phyloP scores from a whole-genome alignment of 2,329 filamentous ascomycete genomes.

The Fusarium mundagurra region DNA sequence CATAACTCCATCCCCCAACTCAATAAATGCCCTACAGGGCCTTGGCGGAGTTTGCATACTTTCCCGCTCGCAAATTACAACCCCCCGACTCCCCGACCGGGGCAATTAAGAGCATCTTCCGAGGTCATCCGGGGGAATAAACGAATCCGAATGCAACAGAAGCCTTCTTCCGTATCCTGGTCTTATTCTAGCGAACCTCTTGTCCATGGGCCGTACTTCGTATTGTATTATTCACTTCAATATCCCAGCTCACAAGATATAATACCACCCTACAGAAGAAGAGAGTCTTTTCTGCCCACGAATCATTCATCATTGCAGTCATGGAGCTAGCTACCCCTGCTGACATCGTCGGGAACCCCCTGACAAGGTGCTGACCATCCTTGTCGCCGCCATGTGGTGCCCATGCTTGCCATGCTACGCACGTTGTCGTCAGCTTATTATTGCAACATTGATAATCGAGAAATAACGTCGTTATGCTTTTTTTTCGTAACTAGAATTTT shows the following conservation, averaged over 20 bases:
- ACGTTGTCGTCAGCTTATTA: conserved; percentile 13
- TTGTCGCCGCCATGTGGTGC: conserved; percentile 32
- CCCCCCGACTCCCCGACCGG: not conserved
- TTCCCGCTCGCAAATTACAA: conserved; percentile 11
- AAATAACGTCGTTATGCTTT: not conserved
- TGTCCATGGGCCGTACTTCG: not conserved
- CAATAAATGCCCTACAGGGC: conserved; percentile 5
- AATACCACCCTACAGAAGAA: not conserved
- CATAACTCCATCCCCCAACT: not conserved
- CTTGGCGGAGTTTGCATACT: conserved; percentile 25
- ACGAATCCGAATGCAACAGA: conserved; percentile 9
- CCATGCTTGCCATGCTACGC: conserved; percentile 32
- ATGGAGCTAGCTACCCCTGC: conserved; percentile 4
- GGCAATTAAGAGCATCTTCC: not conserved
- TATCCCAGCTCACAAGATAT: not conserved
- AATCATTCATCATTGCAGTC: not conserved
- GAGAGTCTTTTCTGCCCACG: not conserved
- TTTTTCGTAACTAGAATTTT: conserved; percentile 2
- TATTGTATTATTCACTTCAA: not conserved
- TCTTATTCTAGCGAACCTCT: not conserved
- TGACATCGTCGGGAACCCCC: not conserved
- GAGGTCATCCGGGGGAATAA: conserved; percentile 15
- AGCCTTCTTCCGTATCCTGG: not conserved
- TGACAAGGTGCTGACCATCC: conserved; percentile 25
- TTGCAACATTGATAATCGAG: not conserved